Conservation (phyloP, 176 grass and related monocot genomes). For the Aegilops speltoides region DNA sequence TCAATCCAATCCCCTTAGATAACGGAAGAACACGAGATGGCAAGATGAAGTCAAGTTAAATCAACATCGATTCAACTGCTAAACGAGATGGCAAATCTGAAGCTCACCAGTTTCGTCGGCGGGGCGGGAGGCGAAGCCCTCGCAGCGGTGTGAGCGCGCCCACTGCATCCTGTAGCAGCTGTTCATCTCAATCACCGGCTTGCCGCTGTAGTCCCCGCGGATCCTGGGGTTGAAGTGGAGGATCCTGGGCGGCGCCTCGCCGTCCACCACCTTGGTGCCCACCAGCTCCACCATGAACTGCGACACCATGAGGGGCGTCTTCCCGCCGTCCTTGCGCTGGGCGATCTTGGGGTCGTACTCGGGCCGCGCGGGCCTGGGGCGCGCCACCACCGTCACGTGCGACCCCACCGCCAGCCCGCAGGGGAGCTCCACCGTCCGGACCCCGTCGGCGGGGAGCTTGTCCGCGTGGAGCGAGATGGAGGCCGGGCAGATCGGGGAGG, state of each 20-base stretch:
- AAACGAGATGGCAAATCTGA: neutral
- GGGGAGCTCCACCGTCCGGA: slow-evolving; percentile 58
- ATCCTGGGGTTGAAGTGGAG: slow-evolving; percentile 95
- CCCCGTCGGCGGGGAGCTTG: slow-evolving; percentile 37
- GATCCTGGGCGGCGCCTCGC: slow-evolving; percentile 89
- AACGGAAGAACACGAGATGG: neutral
- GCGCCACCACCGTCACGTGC: slow-evolving; percentile 86
- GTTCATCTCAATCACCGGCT: slow-evolving; percentile 92
- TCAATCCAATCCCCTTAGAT: neutral
- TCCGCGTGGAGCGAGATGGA: slow-evolving; percentile 54
- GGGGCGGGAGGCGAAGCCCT: slow-evolving; percentile 63
- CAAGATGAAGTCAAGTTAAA: neutral
- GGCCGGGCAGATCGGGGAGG: slow-evolving; percentile 38
- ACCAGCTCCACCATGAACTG: slow-evolving; percentile 97
- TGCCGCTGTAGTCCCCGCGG: slow-evolving; percentile 80
- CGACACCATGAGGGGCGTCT: slow-evolving; percentile 72
- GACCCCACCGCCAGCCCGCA: slow-evolving; percentile 89
- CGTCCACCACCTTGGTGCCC: slow-evolving; percentile 81
- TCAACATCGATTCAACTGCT: neutral
- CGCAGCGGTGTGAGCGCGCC: slow-evolving; percentile 69
- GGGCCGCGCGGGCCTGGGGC: slow-evolving; percentile 42
- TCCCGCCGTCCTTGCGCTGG: slow-evolving; percentile 51
- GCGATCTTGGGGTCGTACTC: slow-evolving; percentile 69
- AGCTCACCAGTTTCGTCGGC: slow-evolving; percentile 85
- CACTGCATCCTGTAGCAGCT: slow-evolving; percentile 99